These are phyloP conservation scores for Quercus variabilis DNA, from an alignment of 306 rosid species.

Conservation along the genomic window DNA sequence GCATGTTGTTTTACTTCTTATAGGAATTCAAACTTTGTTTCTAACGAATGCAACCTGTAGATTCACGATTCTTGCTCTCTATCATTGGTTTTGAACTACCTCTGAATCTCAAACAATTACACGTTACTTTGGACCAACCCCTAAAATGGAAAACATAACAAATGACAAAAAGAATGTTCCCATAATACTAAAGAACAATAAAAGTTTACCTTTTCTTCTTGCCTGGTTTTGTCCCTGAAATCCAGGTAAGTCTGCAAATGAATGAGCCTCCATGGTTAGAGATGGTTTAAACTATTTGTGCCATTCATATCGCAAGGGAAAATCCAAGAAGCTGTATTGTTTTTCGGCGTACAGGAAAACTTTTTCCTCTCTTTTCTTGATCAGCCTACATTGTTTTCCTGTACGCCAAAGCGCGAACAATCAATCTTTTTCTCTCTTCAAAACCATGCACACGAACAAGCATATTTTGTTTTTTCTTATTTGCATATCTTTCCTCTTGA, in stretches of 20 bases:
- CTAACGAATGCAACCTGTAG: neutral
- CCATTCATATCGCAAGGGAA: neutral
- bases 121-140: neutral
- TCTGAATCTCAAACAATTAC: too few species aligned
- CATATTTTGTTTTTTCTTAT: conserved; percentile 18
- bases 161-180: neutral
- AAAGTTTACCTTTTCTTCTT: neutral
- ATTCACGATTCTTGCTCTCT: neutral
- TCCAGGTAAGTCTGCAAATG: neutral
- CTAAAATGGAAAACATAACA: neutral
- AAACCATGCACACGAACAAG: conserved; percentile 12
- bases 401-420: conserved; percentile 23
- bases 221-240: neutral
- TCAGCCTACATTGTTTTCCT: conserved; percentile 25
- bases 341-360: conserved; percentile 32
- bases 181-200: neutral
- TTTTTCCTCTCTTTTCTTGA: neutral
- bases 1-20: neutral
- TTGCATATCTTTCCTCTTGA: conserved; percentile 5
- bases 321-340: neutral
- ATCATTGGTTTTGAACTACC: neutral
- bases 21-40: neutral
- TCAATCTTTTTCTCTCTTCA: neutral
- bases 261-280: neutral
- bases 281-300: neutral